Evolutionary conservation across 75 land plant species (phyloP).

Genomic region (Pinus albicaulis): DNA sequence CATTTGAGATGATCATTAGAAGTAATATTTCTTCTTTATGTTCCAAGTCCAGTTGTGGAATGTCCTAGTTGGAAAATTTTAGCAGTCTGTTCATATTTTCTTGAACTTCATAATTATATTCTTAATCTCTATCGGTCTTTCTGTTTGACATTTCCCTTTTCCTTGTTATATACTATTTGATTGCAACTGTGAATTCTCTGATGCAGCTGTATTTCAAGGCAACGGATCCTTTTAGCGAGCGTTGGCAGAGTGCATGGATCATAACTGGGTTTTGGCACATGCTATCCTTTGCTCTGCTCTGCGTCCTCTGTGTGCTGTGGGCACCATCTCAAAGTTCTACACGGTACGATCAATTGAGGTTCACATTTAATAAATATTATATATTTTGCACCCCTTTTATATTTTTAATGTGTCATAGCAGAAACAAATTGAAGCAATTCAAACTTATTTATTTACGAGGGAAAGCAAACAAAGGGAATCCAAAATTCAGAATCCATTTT

Average conservation of each 20-base stretch:
- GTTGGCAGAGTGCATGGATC: constrained; percentile 71
- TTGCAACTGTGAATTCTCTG: neutral
- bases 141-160: no score
- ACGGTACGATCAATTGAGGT: constrained; percentile 32
- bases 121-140: no score
- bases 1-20: no score
- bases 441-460: neutral
- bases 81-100: no score
- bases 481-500: neutral
- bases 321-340: constrained; percentile 72
- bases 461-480: neutral
- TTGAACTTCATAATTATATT: no score
- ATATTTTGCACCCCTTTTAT: neutral
- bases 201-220: constrained; percentile 70
- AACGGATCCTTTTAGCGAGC: constrained; percentile 48
- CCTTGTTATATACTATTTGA: no score
- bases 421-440: neutral
- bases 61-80: no score
- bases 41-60: no score
- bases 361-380: neutral
- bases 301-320: constrained; percentile 68
- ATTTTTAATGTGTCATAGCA: neutral
- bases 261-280: constrained; percentile 71
- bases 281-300: constrained; percentile 48
- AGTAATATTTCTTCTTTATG: no score